Evolutionary conservation across 2,329 filamentous ascomycete species (phyloP), one percentile per base, ranked within the genome.

Genomic region (Aspergillus pseudoglaucus): DNA sequence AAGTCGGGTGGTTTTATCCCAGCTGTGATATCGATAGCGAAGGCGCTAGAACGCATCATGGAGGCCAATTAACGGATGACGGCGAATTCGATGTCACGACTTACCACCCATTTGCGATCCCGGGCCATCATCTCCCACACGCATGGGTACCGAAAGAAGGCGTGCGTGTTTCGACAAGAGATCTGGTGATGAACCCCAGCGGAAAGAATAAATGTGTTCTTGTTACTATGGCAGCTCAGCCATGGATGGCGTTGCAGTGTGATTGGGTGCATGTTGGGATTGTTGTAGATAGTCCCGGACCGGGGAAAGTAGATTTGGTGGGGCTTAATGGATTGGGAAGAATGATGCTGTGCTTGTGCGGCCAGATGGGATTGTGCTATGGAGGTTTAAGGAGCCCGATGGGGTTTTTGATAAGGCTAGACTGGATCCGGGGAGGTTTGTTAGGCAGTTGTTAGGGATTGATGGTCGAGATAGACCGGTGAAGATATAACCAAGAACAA

Each of bases 1-100:
- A 68, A 47, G 52, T 66, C 10, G 65, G 66, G 23, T 68, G 64
- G 64, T 67, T 68, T 40, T 68, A 67, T 46, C 60, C 56, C 12
- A 49, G 45, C 15, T 50, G 52, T 7, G 59, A 62, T 51, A 46
- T 49, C 14, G 43, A 54, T 6, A 45, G 47, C 2, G 59, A 62
- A 45, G 59, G 55, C 3, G 46, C 40, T 10, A 33, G 42, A 23
- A 54, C 35, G 14, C 39, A 23, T 3, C 58, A 64, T 42, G 58
- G 47, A 17, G 60, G 60, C 6, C 58, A 62, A 47, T 15, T 59
- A 25, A 46, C 40, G 7, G 46, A 46, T 15, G 47, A 56, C 40
- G 55, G 57, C 8, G 38, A 38, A 12, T 43, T 62, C 6, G 48
- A 59, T 18, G 35, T 45, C 1, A 40, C 53, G 8, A 38, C 45